A percentile compares a stretch with the other conserved stretches of the same genome.
These are phyloP conservation scores for Claviceps maximensis DNA, from an alignment of 2,329 filamentous ascomycete genomes.

Conservation along the genomic window DNA sequence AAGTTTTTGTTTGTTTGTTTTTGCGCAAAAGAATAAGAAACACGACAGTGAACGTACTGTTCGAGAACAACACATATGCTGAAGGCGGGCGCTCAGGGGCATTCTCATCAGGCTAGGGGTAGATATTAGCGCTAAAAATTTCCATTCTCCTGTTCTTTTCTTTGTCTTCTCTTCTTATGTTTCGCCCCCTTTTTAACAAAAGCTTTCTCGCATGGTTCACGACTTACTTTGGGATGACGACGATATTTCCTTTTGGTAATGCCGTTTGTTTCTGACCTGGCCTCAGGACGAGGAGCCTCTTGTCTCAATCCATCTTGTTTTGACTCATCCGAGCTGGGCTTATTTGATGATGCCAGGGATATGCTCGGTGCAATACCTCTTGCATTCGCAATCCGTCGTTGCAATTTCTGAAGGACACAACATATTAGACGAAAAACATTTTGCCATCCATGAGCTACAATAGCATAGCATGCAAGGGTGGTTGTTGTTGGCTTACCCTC, in stretches of 20 bases:
- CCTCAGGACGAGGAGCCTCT: constrained; percentile 34
- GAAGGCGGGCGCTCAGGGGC: constrained; percentile 70
- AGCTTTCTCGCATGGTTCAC: background rate
- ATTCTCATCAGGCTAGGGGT: constrained; percentile 54
- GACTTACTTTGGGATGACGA: constrained; percentile 56
- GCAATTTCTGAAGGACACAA: constrained; percentile 52
- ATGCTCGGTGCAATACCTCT: constrained; percentile 46
- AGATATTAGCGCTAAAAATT: background rate
- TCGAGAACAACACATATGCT: constrained; percentile 76
- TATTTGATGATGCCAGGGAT: constrained; percentile 35
- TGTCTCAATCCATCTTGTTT: constrained; percentile 40
- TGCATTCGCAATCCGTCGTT: constrained; percentile 65
- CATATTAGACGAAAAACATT: constrained; percentile 4
- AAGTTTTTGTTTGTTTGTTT: background rate
- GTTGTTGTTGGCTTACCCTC: constrained; percentile 41
- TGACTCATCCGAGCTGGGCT: constrained; percentile 37
- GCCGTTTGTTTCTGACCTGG: constrained; percentile 27
- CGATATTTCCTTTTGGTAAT: constrained; percentile 61
- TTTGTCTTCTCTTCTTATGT: background rate
- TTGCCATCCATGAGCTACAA: constrained; percentile 5
- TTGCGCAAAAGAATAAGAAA: background rate
- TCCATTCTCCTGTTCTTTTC: background rate
- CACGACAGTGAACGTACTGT: constrained; percentile 53
- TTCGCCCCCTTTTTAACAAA: too few species aligned
- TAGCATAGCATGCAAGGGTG: constrained; percentile 6